Evolutionary conservation across 2,329 filamentous ascomycete genomes (phyloP).

Genomic region (Cercospora sp.): DNA sequence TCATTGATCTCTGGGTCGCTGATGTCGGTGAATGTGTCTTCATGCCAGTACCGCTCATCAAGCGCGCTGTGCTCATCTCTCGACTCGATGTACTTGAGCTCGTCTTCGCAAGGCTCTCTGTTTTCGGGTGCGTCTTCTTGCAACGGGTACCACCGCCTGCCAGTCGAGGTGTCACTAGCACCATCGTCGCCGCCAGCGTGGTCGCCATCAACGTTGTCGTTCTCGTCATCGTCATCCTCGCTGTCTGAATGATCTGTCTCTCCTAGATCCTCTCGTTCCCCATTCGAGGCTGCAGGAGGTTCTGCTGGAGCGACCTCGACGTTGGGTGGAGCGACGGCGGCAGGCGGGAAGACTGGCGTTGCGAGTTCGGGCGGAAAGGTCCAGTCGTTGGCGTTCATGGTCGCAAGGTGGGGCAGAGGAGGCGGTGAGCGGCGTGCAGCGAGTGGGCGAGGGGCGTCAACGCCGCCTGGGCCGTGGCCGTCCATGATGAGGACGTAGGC

Average conservation of each 20-base stretch:
- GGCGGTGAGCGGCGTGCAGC: slow-evolving; percentile 4
- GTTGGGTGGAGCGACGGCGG: slow-evolving; percentile 4
- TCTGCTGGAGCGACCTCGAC: slow-evolving; percentile 5
- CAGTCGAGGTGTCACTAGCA: slow-evolving; percentile 32
- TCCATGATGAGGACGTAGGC: not conserved
- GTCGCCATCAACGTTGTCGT: not conserved
- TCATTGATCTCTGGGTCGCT: slow-evolving; percentile 60
- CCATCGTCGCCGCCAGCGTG: slow-evolving; percentile 24
- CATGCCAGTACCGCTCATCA: slow-evolving; percentile 61
- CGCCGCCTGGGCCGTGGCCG: not conserved
- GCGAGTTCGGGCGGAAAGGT: slow-evolving; percentile 4
- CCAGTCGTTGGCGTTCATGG: slow-evolving; percentile 2
- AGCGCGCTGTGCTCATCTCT: slow-evolving; percentile 55
- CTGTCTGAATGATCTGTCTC: slow-evolving; percentile 25
- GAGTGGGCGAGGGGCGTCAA: not conserved
- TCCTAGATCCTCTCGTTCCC: not conserved
- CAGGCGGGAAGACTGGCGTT: slow-evolving; percentile 4
- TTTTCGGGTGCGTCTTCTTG: slow-evolving; percentile 34
- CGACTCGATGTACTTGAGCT: slow-evolving; percentile 58
- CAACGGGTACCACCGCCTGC: slow-evolving; percentile 5
- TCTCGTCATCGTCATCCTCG: slow-evolving; percentile 26
- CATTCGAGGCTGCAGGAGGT: not conserved
- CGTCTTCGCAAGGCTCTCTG: slow-evolving; percentile 51
- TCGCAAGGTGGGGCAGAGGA: slow-evolving; percentile 2
- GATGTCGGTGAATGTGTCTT: slow-evolving; percentile 55